Conservation (phyloP, 352 stramenopile genomes). For the Phytophthora pseudosyringae region DNA sequence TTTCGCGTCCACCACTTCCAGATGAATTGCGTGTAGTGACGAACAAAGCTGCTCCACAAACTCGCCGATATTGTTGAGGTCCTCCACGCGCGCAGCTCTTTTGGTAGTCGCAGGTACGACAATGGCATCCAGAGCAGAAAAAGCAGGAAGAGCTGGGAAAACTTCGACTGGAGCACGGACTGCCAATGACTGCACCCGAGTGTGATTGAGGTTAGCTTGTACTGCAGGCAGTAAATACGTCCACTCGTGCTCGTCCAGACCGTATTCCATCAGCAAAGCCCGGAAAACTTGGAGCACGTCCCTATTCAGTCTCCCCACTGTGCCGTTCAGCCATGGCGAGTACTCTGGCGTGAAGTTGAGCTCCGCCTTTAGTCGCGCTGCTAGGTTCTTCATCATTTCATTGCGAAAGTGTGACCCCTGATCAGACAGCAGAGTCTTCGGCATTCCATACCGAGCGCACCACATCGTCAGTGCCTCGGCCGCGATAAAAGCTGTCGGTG, state of each 20-base stretch:
- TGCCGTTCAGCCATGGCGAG: slow-evolving; percentile 19
- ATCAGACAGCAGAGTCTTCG: slow-evolving; percentile 16
- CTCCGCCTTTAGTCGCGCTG: slow-evolving; percentile 2
- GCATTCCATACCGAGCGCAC: slow-evolving; percentile 8
- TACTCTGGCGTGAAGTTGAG: slow-evolving; percentile 17
- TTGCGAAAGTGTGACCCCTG: slow-evolving; percentile 29
- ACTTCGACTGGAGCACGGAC: slow-evolving; percentile 13
- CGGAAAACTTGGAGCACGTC: slow-evolving; percentile 22
- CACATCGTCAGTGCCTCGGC: slow-evolving; percentile 9
- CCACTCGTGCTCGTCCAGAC: slow-evolving; percentile 9
- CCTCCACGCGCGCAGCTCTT: no score
- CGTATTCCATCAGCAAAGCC: slow-evolving; percentile 29
- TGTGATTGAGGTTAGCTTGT: slow-evolving; percentile 29
- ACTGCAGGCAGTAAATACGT: slow-evolving; percentile 20
- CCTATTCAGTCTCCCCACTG: slow-evolving; percentile 25
- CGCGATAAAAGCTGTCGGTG: slow-evolving; percentile 7
- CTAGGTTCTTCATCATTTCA: slow-evolving; percentile 13
- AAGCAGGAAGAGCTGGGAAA: slow-evolving; percentile 16
- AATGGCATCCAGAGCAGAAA: no score
- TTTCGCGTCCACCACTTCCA: slow-evolving; percentile 6
- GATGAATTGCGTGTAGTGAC: slow-evolving; percentile 14
- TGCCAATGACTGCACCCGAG: slow-evolving; percentile 8
- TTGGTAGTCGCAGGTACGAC: no score
- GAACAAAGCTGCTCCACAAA: background rate
- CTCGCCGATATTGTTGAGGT: no score